Percentiles rank a stretch among this genome's conserved stretches.
Evolutionary conservation across 805 yeast genomes (phyloP).

Genomic region (Pichia scutulata): DNA sequence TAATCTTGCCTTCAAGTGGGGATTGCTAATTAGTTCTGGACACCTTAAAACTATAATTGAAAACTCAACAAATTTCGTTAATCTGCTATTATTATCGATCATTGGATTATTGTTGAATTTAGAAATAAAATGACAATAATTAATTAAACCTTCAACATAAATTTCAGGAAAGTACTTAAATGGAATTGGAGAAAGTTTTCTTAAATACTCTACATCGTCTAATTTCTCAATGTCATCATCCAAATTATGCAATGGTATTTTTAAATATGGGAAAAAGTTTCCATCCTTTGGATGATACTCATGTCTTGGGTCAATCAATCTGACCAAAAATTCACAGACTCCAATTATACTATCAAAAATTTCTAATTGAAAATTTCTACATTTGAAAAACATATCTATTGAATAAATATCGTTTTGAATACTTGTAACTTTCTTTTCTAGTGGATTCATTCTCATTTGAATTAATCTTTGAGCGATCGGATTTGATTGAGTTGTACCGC

Average conservation of each 20-base stretch:
- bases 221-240: conserved; percentile 59
- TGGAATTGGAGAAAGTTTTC: conserved; percentile 60
- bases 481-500: conserved; percentile 13
- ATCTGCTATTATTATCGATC: conserved; percentile 42
- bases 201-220: conserved; percentile 66
- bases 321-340: conserved; percentile 59
- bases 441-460: conserved; percentile 22
- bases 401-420: conserved; percentile 45
- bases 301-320: conserved; percentile 68
- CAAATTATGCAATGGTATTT: conserved; percentile 50
- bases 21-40: conserved; percentile 81
- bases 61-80: conserved; percentile 58
- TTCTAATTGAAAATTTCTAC: conserved; percentile 51
- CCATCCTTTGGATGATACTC: conserved; percentile 40
- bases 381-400: conserved; percentile 53
- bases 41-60: conserved; percentile 70
- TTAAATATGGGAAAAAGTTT: conserved; percentile 23
- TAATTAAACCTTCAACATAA: conserved; percentile 72
- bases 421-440: conserved; percentile 29
- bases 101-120: conserved; percentile 51
- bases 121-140: conserved; percentile 57
- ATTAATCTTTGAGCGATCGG: conserved; percentile 25
- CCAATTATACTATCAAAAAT: conserved; percentile 75
- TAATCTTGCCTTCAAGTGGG: conserved; percentile 81
- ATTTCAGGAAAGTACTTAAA: conserved; percentile 84